Evolutionary conservation across 148 eudicot genomes (phyloP).

Genomic region (Linanthus parryae): DNA sequence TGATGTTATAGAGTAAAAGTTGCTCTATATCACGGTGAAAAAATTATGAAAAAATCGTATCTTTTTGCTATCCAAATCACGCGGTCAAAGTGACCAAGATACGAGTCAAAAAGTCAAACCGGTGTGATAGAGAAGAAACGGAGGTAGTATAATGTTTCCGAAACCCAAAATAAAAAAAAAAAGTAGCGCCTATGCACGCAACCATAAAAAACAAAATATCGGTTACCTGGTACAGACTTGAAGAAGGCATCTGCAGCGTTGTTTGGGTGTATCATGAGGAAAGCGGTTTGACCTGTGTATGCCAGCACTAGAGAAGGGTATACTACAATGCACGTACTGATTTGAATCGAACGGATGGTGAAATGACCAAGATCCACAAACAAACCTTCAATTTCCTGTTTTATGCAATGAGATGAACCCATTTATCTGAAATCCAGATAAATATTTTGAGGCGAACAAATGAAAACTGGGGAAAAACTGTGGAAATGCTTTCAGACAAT

Average conservation of each 20-base stretch:
- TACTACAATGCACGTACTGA: conserved; percentile 25
- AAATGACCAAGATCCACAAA: conserved; percentile 42
- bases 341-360: conserved; percentile 30
- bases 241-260: conserved; percentile 25
- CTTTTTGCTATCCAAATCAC: too few relatives aligned
- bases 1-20: too few relatives aligned
- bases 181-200: too few relatives aligned
- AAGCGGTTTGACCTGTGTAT: conserved; percentile 34
- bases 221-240: conserved; percentile 25
- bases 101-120: too few relatives aligned
- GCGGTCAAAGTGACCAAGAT: too few relatives aligned
- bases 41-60: too few relatives aligned
- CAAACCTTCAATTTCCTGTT: conserved; percentile 32
- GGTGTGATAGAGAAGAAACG: too few relatives aligned
- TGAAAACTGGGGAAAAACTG: too few relatives aligned
- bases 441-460: background rate
- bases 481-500: too few relatives aligned
- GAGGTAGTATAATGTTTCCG: too few relatives aligned
- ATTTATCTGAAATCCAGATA: background rate
- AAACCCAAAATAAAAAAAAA: background rate
- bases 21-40: too few relatives aligned
- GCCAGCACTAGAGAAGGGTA: conserved; percentile 33
- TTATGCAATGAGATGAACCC: background rate
- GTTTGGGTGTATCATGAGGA: conserved; percentile 21
- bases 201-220: too few relatives aligned